Base-by-base conservation (phyloP, 2,329 filamentous ascomycete genomes). In the Macrophomina phaseolina region DNA sequence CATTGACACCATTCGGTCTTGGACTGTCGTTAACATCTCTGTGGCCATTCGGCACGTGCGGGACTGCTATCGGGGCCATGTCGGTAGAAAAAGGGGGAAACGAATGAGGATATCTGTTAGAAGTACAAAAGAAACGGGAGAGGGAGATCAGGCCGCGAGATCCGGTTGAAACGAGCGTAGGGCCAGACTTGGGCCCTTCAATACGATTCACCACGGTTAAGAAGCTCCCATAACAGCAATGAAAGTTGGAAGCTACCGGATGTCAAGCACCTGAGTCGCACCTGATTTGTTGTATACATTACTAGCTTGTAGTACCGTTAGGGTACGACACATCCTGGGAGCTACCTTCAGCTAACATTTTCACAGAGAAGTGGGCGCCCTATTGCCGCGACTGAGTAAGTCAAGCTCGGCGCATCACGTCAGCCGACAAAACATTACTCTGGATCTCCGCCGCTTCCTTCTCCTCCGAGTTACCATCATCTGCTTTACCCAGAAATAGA, bases 31-130 rank as follows among this genome's bases (percentile, higher is more conserved):
- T 30, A 51, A 32, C 2, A 14, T 30, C 48, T 51, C 23, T 30
- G 48, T 51, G 48, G 48, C 9, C 23, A 14, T 51, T 30, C 18
- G 48, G 18, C 18, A 51, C 48, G 9, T 30, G 48, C 48, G 48
- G 48, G 23, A 51, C 23, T 51, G 48, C 48, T 51, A 51, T 51
- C 9, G 48, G 48, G 48, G 48, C 48, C 48, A 51, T 51, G 18
- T 51, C 18, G 48, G 18, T 45, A 23, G 9, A 51, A 8, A 7
- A 30, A 51, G 30, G 48, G 18, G 48, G 8, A 12, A 23, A 23
- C 18, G 23, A 51, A 51, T 2, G 23, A 51, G 48, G 23, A 51
- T 51, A 51, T 12, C 18, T 51, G 23, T 23, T 9, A 28, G 23
- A 28, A 28, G 18, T 51, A 23, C 18, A 28, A 30, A 51, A 30